Conservation (phyloP, 73 alveolate species). For the Loxodes magnus region DNA sequence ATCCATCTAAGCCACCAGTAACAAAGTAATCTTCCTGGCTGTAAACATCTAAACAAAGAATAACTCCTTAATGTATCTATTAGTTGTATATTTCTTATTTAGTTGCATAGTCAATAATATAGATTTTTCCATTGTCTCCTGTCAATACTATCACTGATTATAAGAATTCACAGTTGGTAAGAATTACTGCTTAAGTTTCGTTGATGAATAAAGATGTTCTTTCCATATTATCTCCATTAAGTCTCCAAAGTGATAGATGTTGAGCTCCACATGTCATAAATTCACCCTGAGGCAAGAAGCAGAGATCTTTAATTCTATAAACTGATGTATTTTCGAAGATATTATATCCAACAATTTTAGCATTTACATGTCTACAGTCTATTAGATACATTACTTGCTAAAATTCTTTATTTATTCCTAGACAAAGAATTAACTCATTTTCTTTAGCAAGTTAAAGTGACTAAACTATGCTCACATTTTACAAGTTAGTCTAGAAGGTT, state of each 20-base stretch:
- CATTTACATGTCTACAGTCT: conserved; percentile 44
- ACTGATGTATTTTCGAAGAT: conserved; percentile 71
- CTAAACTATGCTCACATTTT: conserved; percentile 37
- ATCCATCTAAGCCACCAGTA: conserved; percentile 69
- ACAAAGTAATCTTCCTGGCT: conserved; percentile 26
- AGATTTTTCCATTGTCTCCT: conserved; percentile 16
- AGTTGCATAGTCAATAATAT: conserved; percentile 49
- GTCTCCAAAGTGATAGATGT: conserved; percentile 83
- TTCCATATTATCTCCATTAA: conserved; percentile 62
- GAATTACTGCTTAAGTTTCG: not conserved
- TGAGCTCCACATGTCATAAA: conserved; percentile 92
- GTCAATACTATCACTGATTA: not conserved
- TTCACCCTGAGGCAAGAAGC: conserved; percentile 72
- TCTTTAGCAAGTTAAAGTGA: conserved; percentile 63
- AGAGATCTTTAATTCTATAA: conserved; percentile 86
- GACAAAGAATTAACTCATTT: conserved; percentile 43
- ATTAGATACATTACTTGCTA: conserved; percentile 51
- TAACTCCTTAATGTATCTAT: conserved; percentile 59
- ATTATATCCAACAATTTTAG: conserved; percentile 38
- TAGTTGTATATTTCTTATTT: too few species aligned
- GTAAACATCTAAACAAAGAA: conserved; percentile 34
- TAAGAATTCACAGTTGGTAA: not conserved
- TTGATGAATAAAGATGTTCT: conserved; percentile 16
- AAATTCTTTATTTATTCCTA: conserved; percentile 73
- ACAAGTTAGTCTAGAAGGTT: conserved; percentile 35